A percentile compares a stretch with the other conserved stretches of the same genome.
Conservation (phyloP, 2,329 filamentous ascomycete species). For the Botrytis tulipae region DNA sequence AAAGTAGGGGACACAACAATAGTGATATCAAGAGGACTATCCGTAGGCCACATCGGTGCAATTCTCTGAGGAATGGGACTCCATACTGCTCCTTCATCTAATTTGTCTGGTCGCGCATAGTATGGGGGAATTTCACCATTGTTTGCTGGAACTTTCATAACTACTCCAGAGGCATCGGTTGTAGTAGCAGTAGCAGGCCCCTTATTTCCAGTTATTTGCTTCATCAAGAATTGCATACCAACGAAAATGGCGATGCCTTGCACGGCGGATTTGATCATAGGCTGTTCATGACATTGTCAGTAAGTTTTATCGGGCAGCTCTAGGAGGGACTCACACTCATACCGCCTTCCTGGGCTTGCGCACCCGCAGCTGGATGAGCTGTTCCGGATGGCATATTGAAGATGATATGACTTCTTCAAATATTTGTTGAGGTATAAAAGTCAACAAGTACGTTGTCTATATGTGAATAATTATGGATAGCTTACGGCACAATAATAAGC, state of each 20-base stretch:
- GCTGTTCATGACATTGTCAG: constrained; percentile 29
- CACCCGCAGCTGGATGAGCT: constrained; percentile 36
- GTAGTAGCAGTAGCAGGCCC: constrained; percentile 44
- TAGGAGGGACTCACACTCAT: constrained; percentile 35
- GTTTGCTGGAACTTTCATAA: constrained; percentile 53
- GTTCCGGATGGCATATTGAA: constrained; percentile 38
- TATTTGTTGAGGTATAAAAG: background rate
- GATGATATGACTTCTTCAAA: constrained; percentile 10
- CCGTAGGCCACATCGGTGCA: constrained; percentile 82
- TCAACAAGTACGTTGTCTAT: constrained; percentile 2
- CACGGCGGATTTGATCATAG: constrained; percentile 42
- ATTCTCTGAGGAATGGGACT: constrained; percentile 67
- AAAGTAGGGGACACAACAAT: constrained; percentile 80
- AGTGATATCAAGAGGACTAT: constrained; percentile 76
- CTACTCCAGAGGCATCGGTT: constrained; percentile 52
- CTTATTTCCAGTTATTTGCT: constrained; percentile 51
- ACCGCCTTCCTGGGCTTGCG: constrained; percentile 33
- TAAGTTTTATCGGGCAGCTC: constrained; percentile 7
- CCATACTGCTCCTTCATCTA: constrained; percentile 62
- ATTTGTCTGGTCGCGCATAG: constrained; percentile 58
- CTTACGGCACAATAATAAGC: background rate
- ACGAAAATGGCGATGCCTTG: constrained; percentile 55
- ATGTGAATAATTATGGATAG: constrained; percentile 6
- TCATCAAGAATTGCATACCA: constrained; percentile 57
- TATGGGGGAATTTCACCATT: constrained; percentile 61